Evolutionary conservation across 305 asterid genomes (phyloP), one percentile per base, ranked within the genome.

Genomic region (Ruellia speciosa): DNA sequence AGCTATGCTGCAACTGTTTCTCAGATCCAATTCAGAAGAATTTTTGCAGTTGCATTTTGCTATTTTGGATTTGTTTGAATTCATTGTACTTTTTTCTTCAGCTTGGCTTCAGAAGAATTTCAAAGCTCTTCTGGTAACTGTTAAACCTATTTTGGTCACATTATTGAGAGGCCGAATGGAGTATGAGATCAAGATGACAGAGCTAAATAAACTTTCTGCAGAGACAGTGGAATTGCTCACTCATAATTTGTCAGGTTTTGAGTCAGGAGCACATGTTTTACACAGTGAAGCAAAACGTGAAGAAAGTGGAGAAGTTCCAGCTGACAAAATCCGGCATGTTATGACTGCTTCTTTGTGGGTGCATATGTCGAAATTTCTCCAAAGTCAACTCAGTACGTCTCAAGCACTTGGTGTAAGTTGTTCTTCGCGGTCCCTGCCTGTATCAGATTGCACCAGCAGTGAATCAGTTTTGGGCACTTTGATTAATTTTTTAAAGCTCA

Each of bases 341-440:
- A 65, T 77, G 54, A 71, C 71, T 54, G 73, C 81, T 65, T 74
- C 95, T 68, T 66, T 84, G 65, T 93, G 97, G 97, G 82, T 81
- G 65, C 84, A 79, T 66, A 66, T 83, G 70, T 77, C 86, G 58
- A 75, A 50, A 48, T 66, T 72, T 74, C 60, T 84, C 64, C 72
- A 81, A 69, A 67, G 73, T 72, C 88, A 82, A 70, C 74, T 82
- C 50, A 59, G 71, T 71, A 58, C 68, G 66, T 67, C 67, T 56
- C 73, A 60, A 58, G 76, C 56, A 50, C 67, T 69, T 66, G 72
- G 74, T 64, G 78, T 59, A 48, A 68, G 64, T 47, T 59, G 39
- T 49, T 52, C 76, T 65, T 68, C 78, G 59, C 64, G 24, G 58
- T 64, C 78, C 63, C 60, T 52, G 18, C 62, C 74, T 72, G 56